Evolutionary conservation across 2,329 filamentous ascomycete genomes (phyloP), one percentile per base, ranked within the genome.

Genomic region (Exophiala spinifera): DNA sequence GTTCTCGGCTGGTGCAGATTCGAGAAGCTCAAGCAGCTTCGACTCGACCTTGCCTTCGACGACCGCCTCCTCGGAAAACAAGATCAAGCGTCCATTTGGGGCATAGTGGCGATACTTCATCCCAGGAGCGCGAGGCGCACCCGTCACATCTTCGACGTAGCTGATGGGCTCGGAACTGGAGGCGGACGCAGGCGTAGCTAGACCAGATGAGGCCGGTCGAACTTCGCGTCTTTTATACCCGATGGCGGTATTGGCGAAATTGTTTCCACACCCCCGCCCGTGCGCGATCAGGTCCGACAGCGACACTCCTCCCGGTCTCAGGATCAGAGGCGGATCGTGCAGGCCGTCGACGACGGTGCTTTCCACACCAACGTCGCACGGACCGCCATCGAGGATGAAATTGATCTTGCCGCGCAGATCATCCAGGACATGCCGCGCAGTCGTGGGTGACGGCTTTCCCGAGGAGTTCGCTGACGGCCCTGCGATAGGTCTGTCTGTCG

Each of bases 71-170:
- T 64, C 54, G 15, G 72, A 66, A 7, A 91, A 95, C 1, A 97
- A 76, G 13, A 95, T 76, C 1, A 99, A 91, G 43, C 80, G 84
- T 1, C 94, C 95, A 69, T 86, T 89, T 1, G 94, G 94, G 40
- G 91, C 95, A 67, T 99, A 99, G 69, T 99, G 94, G 68, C 94
- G 89, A 70, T 99, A 99, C 73, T 99, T 99, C 94, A 99, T 99
- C 1, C 94, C 94, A 0, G 94, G 94, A 1, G 94, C 94, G 53
- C 89, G 80, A 0, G 94, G 94, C 8, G 80, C 79, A 3, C 47
- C 59, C 11, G 51, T 55, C 13, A 51, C 37, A 17, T 59, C 56
- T 14, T 59, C 54, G 17, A 46, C 46, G 31, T 61, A 53, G 14
- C 33, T 59, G 11, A 33, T 31, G n/a, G 28, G 2, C n/a, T n/a